A percentile compares a stretch with the other conserved stretches of the same genome.
phyloP scores from a whole-genome alignment of 208 protist genomes.

The Leishmania gerbilli region DNA sequence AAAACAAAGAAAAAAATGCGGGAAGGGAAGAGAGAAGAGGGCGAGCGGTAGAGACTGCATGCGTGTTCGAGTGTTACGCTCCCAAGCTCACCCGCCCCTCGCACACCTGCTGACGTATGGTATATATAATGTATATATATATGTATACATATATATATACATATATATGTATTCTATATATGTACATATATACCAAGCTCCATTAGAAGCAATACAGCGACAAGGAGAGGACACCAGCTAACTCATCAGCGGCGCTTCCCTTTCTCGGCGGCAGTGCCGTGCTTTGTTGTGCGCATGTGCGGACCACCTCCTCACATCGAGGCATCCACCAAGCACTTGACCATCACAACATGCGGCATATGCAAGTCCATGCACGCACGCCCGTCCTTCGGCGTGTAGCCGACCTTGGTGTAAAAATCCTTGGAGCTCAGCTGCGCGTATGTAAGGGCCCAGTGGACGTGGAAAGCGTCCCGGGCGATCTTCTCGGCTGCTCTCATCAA shows the following conservation, averaged over 20 bases:
- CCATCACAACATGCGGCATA: slow-evolving; percentile 27
- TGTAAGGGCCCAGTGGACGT: slow-evolving; percentile 38
- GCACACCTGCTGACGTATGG: not conserved
- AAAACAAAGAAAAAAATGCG: not conserved
- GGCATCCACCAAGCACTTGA: slow-evolving; percentile 32
- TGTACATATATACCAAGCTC: not conserved
- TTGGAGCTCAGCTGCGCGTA: slow-evolving; percentile 29
- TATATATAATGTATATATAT: not conserved
- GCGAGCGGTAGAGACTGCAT: not conserved
- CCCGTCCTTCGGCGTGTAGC: slow-evolving; percentile 35
- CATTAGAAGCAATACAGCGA: not conserved
- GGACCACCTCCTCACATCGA: slow-evolving; percentile 6
- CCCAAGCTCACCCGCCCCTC: not conserved
- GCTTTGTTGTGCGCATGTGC: not conserved
- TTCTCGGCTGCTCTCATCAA: slow-evolving; percentile 46
- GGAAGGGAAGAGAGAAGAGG: not conserved
- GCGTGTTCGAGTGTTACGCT: not conserved
- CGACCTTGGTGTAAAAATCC: slow-evolving; percentile 41
- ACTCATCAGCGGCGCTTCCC: not conserved
- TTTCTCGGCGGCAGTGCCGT: not conserved
- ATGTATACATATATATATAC: not conserved
- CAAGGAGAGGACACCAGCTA: not conserved
- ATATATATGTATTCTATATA: not conserved
- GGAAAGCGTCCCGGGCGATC: slow-evolving; percentile 36
- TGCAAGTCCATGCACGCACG: slow-evolving; percentile 25